These are phyloP conservation scores for Croton setiger DNA, from an alignment of 441 rosid genomes.

Conservation along the genomic window DNA sequence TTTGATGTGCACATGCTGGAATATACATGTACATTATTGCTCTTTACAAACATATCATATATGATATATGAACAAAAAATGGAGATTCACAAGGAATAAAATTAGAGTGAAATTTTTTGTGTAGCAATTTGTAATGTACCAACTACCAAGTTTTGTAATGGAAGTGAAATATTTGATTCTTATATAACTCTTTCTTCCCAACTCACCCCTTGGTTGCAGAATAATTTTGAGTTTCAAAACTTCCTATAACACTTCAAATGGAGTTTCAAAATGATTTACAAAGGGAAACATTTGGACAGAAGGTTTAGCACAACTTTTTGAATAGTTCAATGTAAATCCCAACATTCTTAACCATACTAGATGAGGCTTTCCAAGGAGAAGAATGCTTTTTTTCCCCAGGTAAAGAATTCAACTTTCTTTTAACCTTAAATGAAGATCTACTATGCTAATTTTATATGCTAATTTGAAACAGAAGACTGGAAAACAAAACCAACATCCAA, in stretches of 20 bases:
- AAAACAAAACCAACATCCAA: background rate
- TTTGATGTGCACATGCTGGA: slow-evolving; percentile 26
- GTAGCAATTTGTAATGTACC: slow-evolving; percentile 24
- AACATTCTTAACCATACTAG: background rate
- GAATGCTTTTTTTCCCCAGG: background rate
- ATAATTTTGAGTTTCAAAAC: background rate
- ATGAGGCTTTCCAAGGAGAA: background rate
- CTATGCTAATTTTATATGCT: background rate
- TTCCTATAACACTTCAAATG: background rate
- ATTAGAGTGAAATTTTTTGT: slow-evolving; percentile 31
- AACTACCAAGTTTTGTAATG: slow-evolving; percentile 35
- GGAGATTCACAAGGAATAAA: slow-evolving; percentile 32
- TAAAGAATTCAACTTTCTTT: background rate
- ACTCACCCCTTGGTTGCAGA: background rate
- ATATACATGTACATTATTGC: slow-evolving; percentile 27
- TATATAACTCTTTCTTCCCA: slow-evolving; percentile 1
- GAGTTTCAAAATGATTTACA: background rate
- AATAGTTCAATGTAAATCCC: background rate
- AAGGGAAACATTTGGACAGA: background rate
- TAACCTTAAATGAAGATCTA: background rate
- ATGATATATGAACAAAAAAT: slow-evolving; percentile 27
- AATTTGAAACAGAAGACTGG: background rate
- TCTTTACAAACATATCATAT: slow-evolving; percentile 19
- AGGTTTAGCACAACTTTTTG: too few species aligned
- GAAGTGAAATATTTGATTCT: slow-evolving; percentile 26